Base-by-base conservation (phyloP, 331 rosid genomes). In the Pyrus hybrid region DNA sequence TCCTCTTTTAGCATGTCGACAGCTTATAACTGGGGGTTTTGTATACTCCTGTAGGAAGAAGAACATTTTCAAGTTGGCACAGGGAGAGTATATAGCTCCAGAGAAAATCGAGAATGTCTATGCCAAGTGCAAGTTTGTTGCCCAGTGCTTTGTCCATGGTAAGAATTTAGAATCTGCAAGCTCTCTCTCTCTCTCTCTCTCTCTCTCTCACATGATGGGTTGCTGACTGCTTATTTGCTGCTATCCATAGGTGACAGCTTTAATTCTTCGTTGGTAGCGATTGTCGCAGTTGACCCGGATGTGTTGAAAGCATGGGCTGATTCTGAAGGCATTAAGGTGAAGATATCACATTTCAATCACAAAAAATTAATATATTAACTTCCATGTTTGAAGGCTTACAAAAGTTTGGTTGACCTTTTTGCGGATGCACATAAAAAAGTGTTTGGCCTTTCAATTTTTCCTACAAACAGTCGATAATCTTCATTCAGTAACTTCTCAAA, bases 1-100 rank as follows among this genome's bases (percentile, higher is more conserved):
- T 13, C 49, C 61, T 23, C 11, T 28, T 58, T 51, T 21, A 41
- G 35, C 21, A 53, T 17, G 77, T 58, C 66, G 41, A 35, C 29
- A 75, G 51, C 79, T n/a, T 80, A 63, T 73, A n/a, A 69, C 28
- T 68, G 28, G 73, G 56, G 30, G 18, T 54, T 80, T 71, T 82
- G 43, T 77, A 70, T 68, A 73, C 76, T 45, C 64, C 22, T 79
- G 11, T 82, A 95, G 99, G 92, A 95, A 95, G 87, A 95, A 95
- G 87, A 95, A 95, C 82, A 95, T 95, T 79, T 95, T 95, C 82
- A 95, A 95, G 88, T 84, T 95, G 96, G 97, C 99, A 21, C 99
- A 92, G 82, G 99, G 99, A 13, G 99, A 95, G 89, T 95, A 95
- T 82, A 86, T 95, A 71, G 99, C 99, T 82, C 99, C 99, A 30